Evolutionary conservation across 2,329 filamentous ascomycete genomes (phyloP), one percentile per base, ranked within the genome.

Genomic region (Periglandula ipomoeae): DNA sequence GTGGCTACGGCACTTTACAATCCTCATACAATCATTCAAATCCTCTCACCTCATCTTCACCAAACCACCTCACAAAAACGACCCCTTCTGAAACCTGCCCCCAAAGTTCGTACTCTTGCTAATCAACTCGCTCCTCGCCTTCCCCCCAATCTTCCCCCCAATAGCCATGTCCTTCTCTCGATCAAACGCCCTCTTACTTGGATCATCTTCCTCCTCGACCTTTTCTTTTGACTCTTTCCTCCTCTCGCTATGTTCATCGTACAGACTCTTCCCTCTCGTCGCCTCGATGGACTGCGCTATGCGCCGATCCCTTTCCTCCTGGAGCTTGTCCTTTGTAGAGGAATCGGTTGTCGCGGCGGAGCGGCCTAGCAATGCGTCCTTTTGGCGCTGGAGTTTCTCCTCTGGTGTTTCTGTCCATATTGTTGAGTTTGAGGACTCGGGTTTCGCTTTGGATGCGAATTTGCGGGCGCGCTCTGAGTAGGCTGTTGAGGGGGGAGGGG

Each of bases 391-490:
- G 50, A 87, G 80, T 65, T 94, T 95, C 67, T 96, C 79, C 62
- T 91, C 87, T 0, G 89, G 87, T 8, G 89, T 95, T 65, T 97
- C 91, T 1, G 88, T 90, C 91, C 91, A 97, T 39, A 91, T 81
- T 41, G 88, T 75, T 4, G 63, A 65, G 9, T 59, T 53, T 9
- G 56, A 56, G 9, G 58, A 52, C 0, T 57, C 47, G 1, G 63
- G 58, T 4, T 63, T 61, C 3, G 69, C 69, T 4, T 78, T 76
- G 34, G 85, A 85, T 46, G 88, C 82, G 71, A 96, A 97, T 56
- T 87, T 89, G 52, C 89, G 84, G 54, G 81, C 84, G 58, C 70
- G 86, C 70, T 64, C 86, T 69, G 55, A 78, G 56, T 78, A 61
- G 69, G 70, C 71, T 61, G 72, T 61, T 68, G 73, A 59, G 20